Percentiles rank a stretch among this genome's conserved stretches.
Conservation (phyloP, 2,329 filamentous ascomycete genomes). For the Cryphonectria radicalis region DNA sequence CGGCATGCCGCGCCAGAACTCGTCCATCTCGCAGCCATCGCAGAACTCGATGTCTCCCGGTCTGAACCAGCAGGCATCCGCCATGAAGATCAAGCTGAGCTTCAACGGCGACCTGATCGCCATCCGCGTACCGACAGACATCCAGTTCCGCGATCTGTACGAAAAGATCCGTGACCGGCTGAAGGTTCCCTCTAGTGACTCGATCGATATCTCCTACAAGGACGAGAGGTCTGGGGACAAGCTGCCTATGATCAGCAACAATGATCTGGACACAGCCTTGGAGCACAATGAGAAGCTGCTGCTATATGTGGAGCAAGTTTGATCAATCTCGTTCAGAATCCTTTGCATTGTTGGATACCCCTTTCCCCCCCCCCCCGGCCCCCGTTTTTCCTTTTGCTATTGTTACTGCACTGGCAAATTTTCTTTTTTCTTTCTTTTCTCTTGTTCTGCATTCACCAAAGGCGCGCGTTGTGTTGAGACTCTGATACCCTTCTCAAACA, state of each 20-base stretch:
- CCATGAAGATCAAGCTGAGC: constrained; percentile 93
- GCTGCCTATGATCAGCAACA: constrained; percentile 75
- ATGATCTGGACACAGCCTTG: constrained; percentile 80
- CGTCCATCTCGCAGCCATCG: constrained; percentile 55
- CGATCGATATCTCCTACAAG: constrained; percentile 80
- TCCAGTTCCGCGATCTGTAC: constrained; percentile 76
- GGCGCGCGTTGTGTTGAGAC: background rate
- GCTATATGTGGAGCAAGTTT: constrained; percentile 67
- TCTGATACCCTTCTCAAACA: background rate
- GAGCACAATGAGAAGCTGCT: constrained; percentile 86
- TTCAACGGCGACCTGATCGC: constrained; percentile 92
- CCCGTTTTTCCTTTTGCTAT: background rate
- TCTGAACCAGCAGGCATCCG: constrained; percentile 50
- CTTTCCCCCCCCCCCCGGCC: too few relatives aligned
- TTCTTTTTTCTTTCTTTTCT: background rate
- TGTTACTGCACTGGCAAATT: background rate
- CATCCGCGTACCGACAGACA: constrained; percentile 83
- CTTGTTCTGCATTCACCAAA: constrained; percentile 10
- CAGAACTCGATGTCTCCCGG: constrained; percentile 60
- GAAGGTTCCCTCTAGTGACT: constrained; percentile 70
- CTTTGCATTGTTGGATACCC: constrained; percentile 17
- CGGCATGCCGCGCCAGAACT: constrained; percentile 50
- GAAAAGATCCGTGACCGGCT: constrained; percentile 85
- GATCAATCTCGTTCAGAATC: constrained; percentile 30
- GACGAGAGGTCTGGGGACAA: constrained; percentile 80